Evolutionary conservation across 768 basidiomycete genomes (phyloP).

Genomic region (Mrakia gelida): DNA sequence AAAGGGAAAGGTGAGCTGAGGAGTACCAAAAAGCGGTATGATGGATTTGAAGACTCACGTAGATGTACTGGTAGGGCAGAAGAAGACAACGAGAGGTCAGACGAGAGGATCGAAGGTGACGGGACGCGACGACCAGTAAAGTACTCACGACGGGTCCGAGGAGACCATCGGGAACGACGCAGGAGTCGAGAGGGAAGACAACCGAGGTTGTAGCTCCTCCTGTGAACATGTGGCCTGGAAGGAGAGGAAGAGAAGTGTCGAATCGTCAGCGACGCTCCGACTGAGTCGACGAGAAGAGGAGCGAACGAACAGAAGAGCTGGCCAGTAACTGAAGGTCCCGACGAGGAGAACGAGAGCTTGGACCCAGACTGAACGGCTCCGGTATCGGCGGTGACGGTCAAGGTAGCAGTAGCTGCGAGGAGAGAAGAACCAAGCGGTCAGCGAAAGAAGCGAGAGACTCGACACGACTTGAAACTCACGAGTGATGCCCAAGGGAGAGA

Average conservation of each 20-base stretch:
- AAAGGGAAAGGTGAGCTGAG: too few relatives aligned
- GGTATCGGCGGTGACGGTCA: slow-evolving; percentile 14
- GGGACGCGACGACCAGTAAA: neutral
- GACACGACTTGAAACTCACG: slow-evolving; percentile 27
- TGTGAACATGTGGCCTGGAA: slow-evolving; percentile 35
- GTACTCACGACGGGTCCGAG: slow-evolving; percentile 17
- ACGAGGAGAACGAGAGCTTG: slow-evolving; percentile 5
- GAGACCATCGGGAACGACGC: slow-evolving; percentile 35
- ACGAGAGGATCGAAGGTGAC: neutral
- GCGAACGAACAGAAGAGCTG: neutral
- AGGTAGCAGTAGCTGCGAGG: neutral
- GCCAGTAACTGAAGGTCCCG: neutral
- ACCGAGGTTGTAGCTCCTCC: slow-evolving; percentile 35
- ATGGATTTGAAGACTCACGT: neutral
- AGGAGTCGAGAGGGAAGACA: slow-evolving; percentile 33
- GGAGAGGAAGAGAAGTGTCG: neutral
- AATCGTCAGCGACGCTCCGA: neutral
- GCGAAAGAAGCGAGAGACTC: too few relatives aligned
- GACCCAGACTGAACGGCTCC: slow-evolving; percentile 15
- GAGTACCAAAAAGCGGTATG: too few relatives aligned
- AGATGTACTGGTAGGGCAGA: neutral
- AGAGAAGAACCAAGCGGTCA: neutral
- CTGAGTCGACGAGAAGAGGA: neutral
- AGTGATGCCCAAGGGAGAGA: slow-evolving; percentile 33
- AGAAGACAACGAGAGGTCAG: neutral